phyloP scores from a whole-genome alignment of 768 basidiomycete species.

The Boletus eberwhitei region DNA sequence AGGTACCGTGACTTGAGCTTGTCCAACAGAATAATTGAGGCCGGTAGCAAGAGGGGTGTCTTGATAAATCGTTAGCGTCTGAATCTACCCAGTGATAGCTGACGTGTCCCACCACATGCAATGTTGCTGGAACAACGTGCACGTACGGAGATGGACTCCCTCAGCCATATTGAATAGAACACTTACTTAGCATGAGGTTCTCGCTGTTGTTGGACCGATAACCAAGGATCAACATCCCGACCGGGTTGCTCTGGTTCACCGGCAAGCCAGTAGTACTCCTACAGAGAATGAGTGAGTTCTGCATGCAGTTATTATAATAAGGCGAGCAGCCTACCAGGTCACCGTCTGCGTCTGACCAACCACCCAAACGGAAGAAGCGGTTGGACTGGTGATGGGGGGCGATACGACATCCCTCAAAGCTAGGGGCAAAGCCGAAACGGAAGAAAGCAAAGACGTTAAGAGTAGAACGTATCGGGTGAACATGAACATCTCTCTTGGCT shows the following conservation, averaged over 20 bases:
- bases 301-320: conserved; percentile 19
- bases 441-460: conserved; percentile 17
- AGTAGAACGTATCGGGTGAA: conserved; percentile 26
- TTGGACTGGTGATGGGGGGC: conserved; percentile 47
- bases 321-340: conserved; percentile 41
- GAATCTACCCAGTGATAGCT: background rate
- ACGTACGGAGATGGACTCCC: background rate
- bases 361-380: conserved; percentile 40
- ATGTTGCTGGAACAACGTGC: background rate
- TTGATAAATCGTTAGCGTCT: conserved; percentile 11
- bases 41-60: conserved; percentile 36
- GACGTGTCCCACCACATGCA: background rate
- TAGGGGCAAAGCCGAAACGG: conserved; percentile 33
- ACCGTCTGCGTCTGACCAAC: conserved; percentile 44
- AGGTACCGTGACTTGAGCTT: conserved; percentile 35
- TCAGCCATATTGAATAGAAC: background rate
- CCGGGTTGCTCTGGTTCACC: conserved; percentile 27
- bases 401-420: conserved; percentile 42
- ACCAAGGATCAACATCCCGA: conserved; percentile 31
- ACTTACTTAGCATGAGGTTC: conserved; percentile 31
- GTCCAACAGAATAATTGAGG: conserved; percentile 30
- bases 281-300: conserved; percentile 32
- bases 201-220: conserved; percentile 28
- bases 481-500: conserved; percentile 17
- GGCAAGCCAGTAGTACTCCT: conserved; percentile 25